These are phyloP conservation scores for Plasmodium gonderi DNA, from an alignment of 169 alveolate species.

Conservation along the genomic window DNA sequence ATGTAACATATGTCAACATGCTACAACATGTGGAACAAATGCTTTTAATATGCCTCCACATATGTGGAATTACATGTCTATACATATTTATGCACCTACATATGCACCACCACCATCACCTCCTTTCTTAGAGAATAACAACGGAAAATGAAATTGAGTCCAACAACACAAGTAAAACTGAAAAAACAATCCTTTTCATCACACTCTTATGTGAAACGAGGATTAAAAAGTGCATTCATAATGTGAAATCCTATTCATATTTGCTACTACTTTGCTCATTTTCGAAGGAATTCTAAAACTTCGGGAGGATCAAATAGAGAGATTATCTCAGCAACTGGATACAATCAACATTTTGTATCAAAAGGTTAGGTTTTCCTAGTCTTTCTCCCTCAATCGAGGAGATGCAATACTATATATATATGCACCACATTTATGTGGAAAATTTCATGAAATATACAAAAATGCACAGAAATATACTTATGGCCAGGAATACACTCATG, in stretches of 20 bases:
- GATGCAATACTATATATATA: background rate
- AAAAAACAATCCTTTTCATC: too few species aligned
- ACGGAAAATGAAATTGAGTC: constrained; percentile 1
- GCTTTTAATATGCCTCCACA: too few species aligned
- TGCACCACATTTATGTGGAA: background rate
- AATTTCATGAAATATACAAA: too few species aligned
- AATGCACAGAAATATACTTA: too few species aligned
- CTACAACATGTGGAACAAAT: too few species aligned
- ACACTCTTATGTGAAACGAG: background rate
- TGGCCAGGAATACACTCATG: too few species aligned
- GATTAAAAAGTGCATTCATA: too few species aligned
- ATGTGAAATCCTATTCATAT: background rate
- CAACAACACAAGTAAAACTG: constrained; percentile 26
- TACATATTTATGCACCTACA: background rate
- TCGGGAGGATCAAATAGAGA: constrained; percentile 62
- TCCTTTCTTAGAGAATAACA: background rate
- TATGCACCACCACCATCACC: background rate
- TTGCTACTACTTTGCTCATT: background rate
- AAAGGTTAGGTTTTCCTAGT: constrained; percentile 2
- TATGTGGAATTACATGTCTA: background rate
- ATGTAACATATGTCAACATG: too few species aligned
- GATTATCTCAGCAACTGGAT: constrained; percentile 45
- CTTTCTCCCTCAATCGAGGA: background rate
- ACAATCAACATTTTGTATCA: constrained; percentile 35
- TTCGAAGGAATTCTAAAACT: constrained; percentile 33